phyloP scores from a whole-genome alignment of 108 stramenopile genomes.

The Tribonema minus region DNA sequence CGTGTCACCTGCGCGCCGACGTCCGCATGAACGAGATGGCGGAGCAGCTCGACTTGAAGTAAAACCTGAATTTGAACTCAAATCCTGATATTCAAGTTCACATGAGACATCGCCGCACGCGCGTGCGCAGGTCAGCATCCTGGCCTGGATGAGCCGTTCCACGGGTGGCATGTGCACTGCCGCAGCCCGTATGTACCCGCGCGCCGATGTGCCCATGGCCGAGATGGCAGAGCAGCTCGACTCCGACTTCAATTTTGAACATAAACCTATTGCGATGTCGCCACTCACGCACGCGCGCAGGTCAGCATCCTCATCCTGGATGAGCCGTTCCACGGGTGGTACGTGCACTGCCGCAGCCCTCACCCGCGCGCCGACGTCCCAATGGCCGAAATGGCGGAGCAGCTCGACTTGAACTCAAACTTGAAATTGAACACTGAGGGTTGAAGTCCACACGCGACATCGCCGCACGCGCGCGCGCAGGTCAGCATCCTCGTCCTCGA shows the following conservation, averaged over 20 bases:
- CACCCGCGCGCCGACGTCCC: slow-evolving; percentile 65
- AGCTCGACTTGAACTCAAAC: too few relatives aligned
- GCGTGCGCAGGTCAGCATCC: slow-evolving; percentile 58
- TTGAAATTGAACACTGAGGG: too few relatives aligned
- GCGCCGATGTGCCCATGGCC: slow-evolving; percentile 67
- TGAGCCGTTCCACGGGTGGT: slow-evolving; percentile 68
- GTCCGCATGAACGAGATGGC: slow-evolving; percentile 64
- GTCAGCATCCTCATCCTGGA: slow-evolving; percentile 59
- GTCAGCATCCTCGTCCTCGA: slow-evolving; percentile 63
- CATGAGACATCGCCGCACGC: too few relatives aligned
- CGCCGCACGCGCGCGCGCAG: too few relatives aligned
- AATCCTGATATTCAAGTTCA: too few relatives aligned
- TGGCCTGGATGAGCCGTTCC: slow-evolving; percentile 64
- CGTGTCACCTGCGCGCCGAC: slow-evolving; percentile 65
- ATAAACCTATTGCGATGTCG: too few relatives aligned
- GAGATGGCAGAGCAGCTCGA: slow-evolving; percentile 63
- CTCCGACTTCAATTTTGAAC: too few relatives aligned
- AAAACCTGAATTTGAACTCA: too few relatives aligned
- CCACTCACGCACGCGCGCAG: too few relatives aligned
- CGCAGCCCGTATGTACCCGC: slow-evolving; percentile 67
- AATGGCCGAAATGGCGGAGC: slow-evolving; percentile 64
- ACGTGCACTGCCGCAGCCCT: slow-evolving; percentile 73
- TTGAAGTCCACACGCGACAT: too few relatives aligned
- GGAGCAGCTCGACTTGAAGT: slow-evolving; percentile 62
- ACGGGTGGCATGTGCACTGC: slow-evolving; percentile 75